Conservation (phyloP, 352 stramenopile genomes). For the Phytophthora pisi region DNA sequence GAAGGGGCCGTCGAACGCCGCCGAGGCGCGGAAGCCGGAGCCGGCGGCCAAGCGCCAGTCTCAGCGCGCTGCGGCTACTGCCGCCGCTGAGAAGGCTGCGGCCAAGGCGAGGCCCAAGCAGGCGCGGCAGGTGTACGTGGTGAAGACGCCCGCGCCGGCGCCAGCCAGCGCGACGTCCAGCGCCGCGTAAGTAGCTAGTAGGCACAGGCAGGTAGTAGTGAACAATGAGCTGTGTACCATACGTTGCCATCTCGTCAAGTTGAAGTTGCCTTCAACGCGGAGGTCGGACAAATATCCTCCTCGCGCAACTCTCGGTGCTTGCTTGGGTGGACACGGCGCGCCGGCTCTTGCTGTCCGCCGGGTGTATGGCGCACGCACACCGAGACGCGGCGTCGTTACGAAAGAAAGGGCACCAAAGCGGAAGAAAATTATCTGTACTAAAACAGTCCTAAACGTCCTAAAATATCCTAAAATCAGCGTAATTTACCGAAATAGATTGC, state of each 20-base stretch:
- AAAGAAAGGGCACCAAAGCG: too few species aligned
- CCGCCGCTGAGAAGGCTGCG: constrained; percentile 1
- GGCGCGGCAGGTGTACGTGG: constrained; percentile 41
- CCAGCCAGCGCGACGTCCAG: constrained; percentile 21
- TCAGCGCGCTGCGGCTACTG: background rate
- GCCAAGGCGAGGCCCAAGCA: constrained; percentile 26
- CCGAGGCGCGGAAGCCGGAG: constrained; percentile 8
- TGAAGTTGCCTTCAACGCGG: constrained; percentile 34
- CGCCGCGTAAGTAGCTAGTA: constrained; percentile 17
- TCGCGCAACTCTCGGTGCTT: background rate
- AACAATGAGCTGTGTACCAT: constrained; percentile 14
- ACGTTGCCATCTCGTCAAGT: constrained; percentile 1
- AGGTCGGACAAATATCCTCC: constrained; percentile 17
- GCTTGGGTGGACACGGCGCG: constrained; percentile 10
- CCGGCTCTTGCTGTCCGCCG: constrained; percentile 10
- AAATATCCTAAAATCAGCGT: too few species aligned
- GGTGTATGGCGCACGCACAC: too few species aligned
- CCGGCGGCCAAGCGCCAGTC: background rate
- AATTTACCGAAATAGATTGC: too few species aligned
- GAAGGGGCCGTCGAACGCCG: constrained; percentile 6
- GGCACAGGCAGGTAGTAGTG: constrained; percentile 1
- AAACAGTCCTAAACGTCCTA: too few species aligned
- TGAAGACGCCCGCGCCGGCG: constrained; percentile 31
- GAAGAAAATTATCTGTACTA: too few species aligned
- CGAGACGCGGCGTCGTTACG: too few species aligned